These are phyloP conservation scores for Artemisia tridentata DNA, from an alignment of 129 eudicot genomes.

Conservation along the genomic window DNA sequence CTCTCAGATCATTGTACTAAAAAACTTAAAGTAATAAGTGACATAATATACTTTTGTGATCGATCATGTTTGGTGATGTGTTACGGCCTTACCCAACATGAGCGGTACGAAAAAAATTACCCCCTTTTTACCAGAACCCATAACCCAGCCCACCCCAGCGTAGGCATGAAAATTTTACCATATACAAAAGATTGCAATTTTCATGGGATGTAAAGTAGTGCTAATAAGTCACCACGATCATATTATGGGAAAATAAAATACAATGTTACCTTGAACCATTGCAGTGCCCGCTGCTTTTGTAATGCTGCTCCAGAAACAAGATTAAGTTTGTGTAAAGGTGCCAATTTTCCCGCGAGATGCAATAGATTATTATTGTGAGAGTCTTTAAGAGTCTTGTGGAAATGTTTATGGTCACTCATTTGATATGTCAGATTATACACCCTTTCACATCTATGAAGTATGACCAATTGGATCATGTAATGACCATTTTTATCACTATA, in stretches of 20 bases:
- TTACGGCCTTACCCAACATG: too few species aligned
- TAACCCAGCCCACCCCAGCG: too few species aligned
- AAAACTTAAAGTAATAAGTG: too few species aligned
- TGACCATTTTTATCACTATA: conserved; percentile 33
- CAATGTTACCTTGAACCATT: conserved; percentile 47
- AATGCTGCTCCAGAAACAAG: conserved; percentile 51
- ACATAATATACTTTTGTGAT: too few species aligned
- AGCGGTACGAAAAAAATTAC: too few species aligned
- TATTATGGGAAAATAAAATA: background rate
- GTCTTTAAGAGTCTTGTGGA: conserved; percentile 35
- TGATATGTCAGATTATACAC: conserved; percentile 40
- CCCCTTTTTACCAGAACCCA: too few species aligned
- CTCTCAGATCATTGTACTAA: too few species aligned
- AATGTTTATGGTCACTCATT: conserved; percentile 39
- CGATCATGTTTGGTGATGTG: too few species aligned
- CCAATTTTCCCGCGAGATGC: conserved; percentile 43
- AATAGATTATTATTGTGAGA: conserved; percentile 33
- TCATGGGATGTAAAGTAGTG: background rate
- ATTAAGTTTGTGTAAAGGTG: conserved; percentile 39
- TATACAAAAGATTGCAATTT: background rate
- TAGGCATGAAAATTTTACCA: background rate
- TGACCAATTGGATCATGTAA: conserved; percentile 40
- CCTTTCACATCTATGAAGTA: conserved; percentile 41
- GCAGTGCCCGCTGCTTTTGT: conserved; percentile 49
- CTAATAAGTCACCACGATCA: background rate